Evolutionary conservation across 106 monocot genomes (phyloP).

Genomic region (Dioscorea dumetorum): DNA sequence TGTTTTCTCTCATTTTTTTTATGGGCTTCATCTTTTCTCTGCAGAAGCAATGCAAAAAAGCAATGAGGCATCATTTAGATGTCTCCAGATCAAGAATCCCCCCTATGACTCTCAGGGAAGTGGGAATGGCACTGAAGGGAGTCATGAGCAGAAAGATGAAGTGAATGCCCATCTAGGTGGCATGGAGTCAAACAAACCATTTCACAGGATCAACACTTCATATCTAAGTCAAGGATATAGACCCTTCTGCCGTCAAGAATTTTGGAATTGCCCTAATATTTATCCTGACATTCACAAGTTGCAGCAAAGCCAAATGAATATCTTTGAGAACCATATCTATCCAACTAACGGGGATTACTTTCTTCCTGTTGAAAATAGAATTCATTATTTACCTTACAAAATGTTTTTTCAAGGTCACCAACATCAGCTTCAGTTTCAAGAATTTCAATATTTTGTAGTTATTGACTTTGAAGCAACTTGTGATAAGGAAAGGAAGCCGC

Average conservation of each 20-base stretch:
- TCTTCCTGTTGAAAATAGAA: slow-evolving; percentile 46
- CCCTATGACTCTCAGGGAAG: slow-evolving; percentile 26
- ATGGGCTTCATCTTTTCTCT: slow-evolving; percentile 1
- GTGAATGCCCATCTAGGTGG: slow-evolving; percentile 9
- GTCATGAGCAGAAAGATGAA: slow-evolving; percentile 38
- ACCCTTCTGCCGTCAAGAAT: slow-evolving; percentile 42
- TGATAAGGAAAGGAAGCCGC: slow-evolving; percentile 67
- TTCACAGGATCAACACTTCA: slow-evolving; percentile 18
- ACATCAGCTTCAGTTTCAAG: slow-evolving; percentile 58
- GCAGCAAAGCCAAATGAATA: slow-evolving; percentile 31
- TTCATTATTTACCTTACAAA: slow-evolving; percentile 50
- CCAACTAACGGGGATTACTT: slow-evolving; percentile 31
- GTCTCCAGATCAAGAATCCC: slow-evolving; percentile 30
- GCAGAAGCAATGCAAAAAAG: slow-evolving; percentile 60
- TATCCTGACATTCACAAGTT: slow-evolving; percentile 38
- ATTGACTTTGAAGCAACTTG: slow-evolving; percentile 98
- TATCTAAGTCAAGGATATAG: slow-evolving; percentile 34
- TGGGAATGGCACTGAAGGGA: slow-evolving; percentile 35
- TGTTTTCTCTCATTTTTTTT: not conserved
- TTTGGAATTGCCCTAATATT: slow-evolving; percentile 25
- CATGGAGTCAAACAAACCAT: slow-evolving; percentile 14
- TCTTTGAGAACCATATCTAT: slow-evolving; percentile 36
- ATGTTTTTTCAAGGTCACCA: slow-evolving; percentile 51
- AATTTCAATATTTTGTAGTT: slow-evolving; percentile 97
- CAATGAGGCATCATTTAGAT: slow-evolving; percentile 47